Conservation (phyloP, 306 rosid genomes). For the Spatholobus suberectus region DNA sequence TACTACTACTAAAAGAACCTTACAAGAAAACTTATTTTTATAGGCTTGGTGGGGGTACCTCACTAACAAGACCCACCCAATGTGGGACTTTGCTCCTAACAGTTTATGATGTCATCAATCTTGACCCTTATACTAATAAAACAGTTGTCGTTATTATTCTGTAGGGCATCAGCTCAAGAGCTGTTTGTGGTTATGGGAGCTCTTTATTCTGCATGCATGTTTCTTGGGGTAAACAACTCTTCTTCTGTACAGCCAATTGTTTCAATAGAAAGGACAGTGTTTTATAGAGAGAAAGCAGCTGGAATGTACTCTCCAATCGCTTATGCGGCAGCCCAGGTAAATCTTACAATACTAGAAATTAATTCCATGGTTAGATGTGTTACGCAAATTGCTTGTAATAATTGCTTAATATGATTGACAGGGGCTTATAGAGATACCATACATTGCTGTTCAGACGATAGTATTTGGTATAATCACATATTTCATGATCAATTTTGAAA, state of each 20-base stretch:
- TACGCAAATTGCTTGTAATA: neutral
- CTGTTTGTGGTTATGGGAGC: slow-evolving; percentile 84
- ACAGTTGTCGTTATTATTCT: slow-evolving; percentile 25
- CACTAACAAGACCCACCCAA: no score
- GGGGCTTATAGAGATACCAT: slow-evolving; percentile 96
- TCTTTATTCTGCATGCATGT: slow-evolving; percentile 75
- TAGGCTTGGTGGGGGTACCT: no score
- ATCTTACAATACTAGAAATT: neutral
- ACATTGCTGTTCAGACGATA: slow-evolving; percentile 73
- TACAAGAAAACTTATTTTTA: no score
- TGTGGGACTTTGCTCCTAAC: no score
- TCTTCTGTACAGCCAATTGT: slow-evolving; percentile 92
- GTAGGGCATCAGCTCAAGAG: slow-evolving; percentile 68
- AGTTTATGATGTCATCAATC: neutral
- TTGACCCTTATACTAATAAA: neutral
- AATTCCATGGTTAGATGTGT: slow-evolving; percentile 10
- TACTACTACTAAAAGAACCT: no score
- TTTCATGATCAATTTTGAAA: slow-evolving; percentile 80
- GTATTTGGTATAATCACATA: slow-evolving; percentile 78
- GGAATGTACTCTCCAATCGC: slow-evolving; percentile 93
- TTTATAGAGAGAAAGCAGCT: slow-evolving; percentile 88
- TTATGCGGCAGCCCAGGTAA: slow-evolving; percentile 87
- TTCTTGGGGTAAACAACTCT: slow-evolving; percentile 85
- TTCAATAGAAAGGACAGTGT: slow-evolving; percentile 94
- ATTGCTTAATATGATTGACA: slow-evolving; percentile 43